Evolutionary conservation across 371 early-diverging fungal genomes (phyloP), one percentile per base, ranked within the genome.

Genomic region (Zychaea mexicana): DNA sequence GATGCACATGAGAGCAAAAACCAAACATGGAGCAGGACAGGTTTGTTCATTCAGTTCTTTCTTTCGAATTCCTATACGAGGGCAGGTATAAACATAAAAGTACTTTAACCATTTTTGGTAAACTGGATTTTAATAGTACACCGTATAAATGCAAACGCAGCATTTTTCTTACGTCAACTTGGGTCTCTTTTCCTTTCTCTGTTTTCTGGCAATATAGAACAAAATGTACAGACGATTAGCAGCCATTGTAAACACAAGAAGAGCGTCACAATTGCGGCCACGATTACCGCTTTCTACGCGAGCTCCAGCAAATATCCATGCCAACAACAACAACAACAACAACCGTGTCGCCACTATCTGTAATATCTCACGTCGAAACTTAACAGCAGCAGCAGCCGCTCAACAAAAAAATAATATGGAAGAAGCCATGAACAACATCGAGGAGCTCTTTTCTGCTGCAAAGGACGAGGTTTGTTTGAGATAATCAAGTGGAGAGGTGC

Each of bases 391-490:
- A 19, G n/a, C 24, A 6, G 26, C 9, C 21, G 4, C 21, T 19
- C 49, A 49, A 36, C 22, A 6, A 24, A 19, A 49, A 1, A 10
- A 49, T 5, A 42, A 46, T 33, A 66, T 77, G 67, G 74, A 77
- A 42, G 57, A 57, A 42, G 67, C 72, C 7, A 77, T 77, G 72
- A 72, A 74, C 33, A 54, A 64, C 30, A 74, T 77, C 33, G 78
- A 77, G 58, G 74, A 74, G 21, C 46, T 77, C 3, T 77, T 70
- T 36, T 64, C 64, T 28, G 65, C 64, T 6, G 78, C 78, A 57
- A 77, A 77, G 54, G 74, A 77, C 33, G 78, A 77, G 63, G 78
- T 74, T 58, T 60, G 13, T 46, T 8, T 49, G n/a, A n/a, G n/a
- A n/a, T n/a, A n/a, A n/a, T n/a, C n/a, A n/a, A n/a, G n/a, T n/a